Evolutionary conservation across 768 basidiomycete genomes (phyloP).

Genomic region (Pulveroboletus sp.): DNA sequence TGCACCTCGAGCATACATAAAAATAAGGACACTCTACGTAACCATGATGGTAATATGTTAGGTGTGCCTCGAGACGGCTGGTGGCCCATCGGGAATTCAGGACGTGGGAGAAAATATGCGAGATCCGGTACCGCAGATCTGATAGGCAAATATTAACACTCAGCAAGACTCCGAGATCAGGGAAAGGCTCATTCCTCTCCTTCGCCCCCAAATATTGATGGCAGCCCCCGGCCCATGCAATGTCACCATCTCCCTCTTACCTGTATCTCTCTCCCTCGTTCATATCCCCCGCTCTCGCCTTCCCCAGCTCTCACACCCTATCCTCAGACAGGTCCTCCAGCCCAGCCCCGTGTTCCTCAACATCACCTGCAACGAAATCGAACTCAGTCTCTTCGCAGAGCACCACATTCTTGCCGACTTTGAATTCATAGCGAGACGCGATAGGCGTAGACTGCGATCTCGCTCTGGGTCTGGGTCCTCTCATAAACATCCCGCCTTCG

Average conservation of each 20-base stretch:
- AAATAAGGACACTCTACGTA: slow-evolving; percentile 6
- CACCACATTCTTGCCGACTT: slow-evolving; percentile 54
- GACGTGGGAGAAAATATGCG: background rate
- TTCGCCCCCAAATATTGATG: slow-evolving; percentile 22
- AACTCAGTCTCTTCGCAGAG: slow-evolving; percentile 72
- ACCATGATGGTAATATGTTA: background rate
- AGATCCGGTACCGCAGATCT: slow-evolving; percentile 6
- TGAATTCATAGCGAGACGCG: slow-evolving; percentile 54
- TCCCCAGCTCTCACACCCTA: slow-evolving; percentile 49
- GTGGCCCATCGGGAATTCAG: background rate
- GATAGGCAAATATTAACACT: slow-evolving; percentile 13
- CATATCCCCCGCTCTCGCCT: slow-evolving; percentile 73
- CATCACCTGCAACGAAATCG: slow-evolving; percentile 74
- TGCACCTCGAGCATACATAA: slow-evolving; percentile 4
- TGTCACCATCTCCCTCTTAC: slow-evolving; percentile 67
- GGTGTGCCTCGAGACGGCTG: background rate
- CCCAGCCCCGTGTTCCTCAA: slow-evolving; percentile 67
- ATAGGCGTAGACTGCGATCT: slow-evolving; percentile 45
- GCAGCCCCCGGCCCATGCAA: slow-evolving; percentile 25
- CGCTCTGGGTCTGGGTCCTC: slow-evolving; percentile 37
- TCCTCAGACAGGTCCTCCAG: slow-evolving; percentile 67
- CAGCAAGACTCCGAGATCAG: background rate
- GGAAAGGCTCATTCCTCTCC: slow-evolving; percentile 5
- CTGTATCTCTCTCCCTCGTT: slow-evolving; percentile 66
- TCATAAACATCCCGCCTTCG: slow-evolving; percentile 19